Evolutionary conservation across 345 rosid species (phyloP), one percentile per base, ranked within the genome.

Genomic region (Salix suchowensis): DNA sequence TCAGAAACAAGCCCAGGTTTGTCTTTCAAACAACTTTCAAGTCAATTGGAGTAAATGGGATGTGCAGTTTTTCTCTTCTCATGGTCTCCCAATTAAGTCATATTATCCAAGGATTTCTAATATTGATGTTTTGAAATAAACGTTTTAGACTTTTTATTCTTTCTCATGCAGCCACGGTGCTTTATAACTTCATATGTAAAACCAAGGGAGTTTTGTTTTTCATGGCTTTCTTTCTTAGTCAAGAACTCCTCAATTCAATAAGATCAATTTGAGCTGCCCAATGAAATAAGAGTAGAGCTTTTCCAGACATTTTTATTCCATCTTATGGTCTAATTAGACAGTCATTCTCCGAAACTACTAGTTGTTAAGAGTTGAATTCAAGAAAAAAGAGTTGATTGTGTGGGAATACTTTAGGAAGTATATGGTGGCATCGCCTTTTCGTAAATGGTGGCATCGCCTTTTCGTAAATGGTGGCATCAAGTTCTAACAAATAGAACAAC

Each of bases 1-100:
- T 87, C 97, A 95, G 88, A 93, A 95, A 82, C 98, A 95, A 85
- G 87, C 96, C 65, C 98, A 93, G 98, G 98, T 94, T 71, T 83
- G 80, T 74, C 54, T 73, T 72, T 32, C 12, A 68, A 76, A 71
- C 73, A 9, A 71, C 24, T 44, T 67, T 21, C 39, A 50, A 15
- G 55, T 18, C 6, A 36, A 36, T 6, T 67, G 24, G 6, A 14
- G 70, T 6, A 16, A 24, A 12, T 28, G 37, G 12, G 48, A 67
- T 28, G 4, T 15, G 19, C 21, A 16, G 21, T 16, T 50, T 14
- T 50, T 16, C 55, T 50, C 55, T 48, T 48, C 19, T 16, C 1
- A 3, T 16, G 55, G 19, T 50, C 55, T 50, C 7, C n/a, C 55
- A 50, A 50, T 50, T 50, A 6, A 50, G n/a, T 50, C 55, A 50